These are phyloP conservation scores for Saturnispora zaruensis DNA, from an alignment of 805 yeast species.

Conservation along the genomic window DNA sequence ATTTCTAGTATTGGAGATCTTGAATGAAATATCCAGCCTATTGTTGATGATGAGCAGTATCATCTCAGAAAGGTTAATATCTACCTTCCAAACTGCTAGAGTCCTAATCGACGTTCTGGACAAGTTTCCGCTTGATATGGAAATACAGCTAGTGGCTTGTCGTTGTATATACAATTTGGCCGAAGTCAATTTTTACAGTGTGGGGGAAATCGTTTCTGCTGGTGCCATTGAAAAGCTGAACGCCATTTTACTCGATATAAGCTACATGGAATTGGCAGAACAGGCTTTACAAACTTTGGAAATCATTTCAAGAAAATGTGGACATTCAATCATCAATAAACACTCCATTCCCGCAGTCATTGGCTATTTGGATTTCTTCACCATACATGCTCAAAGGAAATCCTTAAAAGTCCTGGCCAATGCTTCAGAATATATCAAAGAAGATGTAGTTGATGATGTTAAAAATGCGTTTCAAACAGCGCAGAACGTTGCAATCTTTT, in stretches of 20 bases:
- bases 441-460: conserved; percentile 38
- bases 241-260: conserved; percentile 59
- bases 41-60: conserved; percentile 58
- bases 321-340: conserved; percentile 43
- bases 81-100: conserved; percentile 46
- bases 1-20: conserved; percentile 50
- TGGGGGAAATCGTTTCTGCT: conserved; percentile 51
- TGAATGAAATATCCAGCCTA: conserved; percentile 56
- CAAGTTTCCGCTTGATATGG: conserved; percentile 57
- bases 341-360: conserved; percentile 61
- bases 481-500: conserved; percentile 44
- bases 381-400: conserved; percentile 80
- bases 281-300: conserved; percentile 76
- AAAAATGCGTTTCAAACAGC: conserved; percentile 52
- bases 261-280: conserved; percentile 85
- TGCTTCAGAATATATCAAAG: conserved; percentile 44
- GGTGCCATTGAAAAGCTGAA: conserved; percentile 62
- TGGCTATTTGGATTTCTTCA: conserved; percentile 76
- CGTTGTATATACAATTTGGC: conserved; percentile 74
- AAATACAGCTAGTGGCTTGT: conserved; percentile 75
- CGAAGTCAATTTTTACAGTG: conserved; percentile 62
- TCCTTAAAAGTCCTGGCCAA: conserved; percentile 68
- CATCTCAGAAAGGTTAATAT: conserved; percentile 54
- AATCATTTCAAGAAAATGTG: conserved; percentile 49
- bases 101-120: conserved; percentile 50